Base-by-base conservation (phyloP, 176 grass and related monocot species). In the Zoysia japonica region DNA sequence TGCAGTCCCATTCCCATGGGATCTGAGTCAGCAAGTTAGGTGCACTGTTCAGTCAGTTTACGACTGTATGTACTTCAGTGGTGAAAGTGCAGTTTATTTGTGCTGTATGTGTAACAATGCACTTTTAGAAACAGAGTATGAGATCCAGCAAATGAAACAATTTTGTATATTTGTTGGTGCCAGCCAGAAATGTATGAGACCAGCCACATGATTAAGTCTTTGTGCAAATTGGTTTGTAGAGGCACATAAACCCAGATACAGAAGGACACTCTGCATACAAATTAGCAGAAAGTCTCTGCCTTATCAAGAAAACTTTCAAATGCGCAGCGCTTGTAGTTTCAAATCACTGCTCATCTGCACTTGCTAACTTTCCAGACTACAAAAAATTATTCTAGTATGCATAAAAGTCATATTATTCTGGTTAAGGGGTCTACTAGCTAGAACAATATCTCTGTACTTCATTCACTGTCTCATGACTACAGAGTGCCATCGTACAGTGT, bases 21-120 rank as follows among this genome's bases (percentile, higher is more conserved):
- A 68, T 57, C 3, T 71, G 86, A 76, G 65, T 75, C 71, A 89
- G 49, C 35, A 85, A 76, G 37, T 69, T 80, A 76, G 71, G 71
- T 19, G 44, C 40, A 80, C 40, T 36, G 43, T 69, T 84, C 56
- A 53, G 28, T 17, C 12, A 42, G 50, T 67, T 40, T 77, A 49
- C 40, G 48, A 11, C 48, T 28, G 0, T 28, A 28, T 9, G 16
- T 59, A 51, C 14, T 78, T 51, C 1, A 4, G 37, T 9, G 51
- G 73, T 59, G 68, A 13, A 71, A 50, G 53, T n/a, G 45, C 37
- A 54, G 38, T 79, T 78, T 45, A 79, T 55, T 39, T 40, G 2
- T 53, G 14, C 44, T 13, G 75, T 53, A 20, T 1, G 19, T 3
- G 17, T 9, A 74, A 70, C 17, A 4, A 69, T 63, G 44, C n/a